Conservation (phyloP, 2,329 filamentous ascomycete species). For the Cladosporium cucumerinum region DNA sequence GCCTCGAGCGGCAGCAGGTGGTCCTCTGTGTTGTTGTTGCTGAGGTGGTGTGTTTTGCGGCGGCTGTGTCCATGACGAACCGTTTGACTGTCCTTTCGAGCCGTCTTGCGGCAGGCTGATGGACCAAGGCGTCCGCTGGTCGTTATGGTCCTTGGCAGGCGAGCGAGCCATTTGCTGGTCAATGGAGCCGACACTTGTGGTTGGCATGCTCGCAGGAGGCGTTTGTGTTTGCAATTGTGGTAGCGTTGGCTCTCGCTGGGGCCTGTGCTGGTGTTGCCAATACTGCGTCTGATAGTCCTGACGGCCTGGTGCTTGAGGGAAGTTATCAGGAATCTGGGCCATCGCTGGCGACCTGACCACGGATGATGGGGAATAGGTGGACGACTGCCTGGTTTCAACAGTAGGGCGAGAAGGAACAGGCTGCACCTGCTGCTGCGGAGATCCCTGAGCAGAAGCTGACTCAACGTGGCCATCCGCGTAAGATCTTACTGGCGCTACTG, state of each 20-base stretch:
- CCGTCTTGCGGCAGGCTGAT: constrained; percentile 22
- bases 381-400: neutral
- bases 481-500: neutral
- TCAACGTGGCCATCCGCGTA: neutral
- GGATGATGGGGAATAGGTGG: constrained; percentile 1
- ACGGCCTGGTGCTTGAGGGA: constrained; percentile 13
- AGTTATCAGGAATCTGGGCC: neutral
- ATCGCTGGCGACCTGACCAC: neutral
- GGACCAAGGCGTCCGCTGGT: constrained; percentile 31
- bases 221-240: constrained; percentile 17
- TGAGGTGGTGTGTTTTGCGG: neutral
- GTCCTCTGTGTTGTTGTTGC: neutral
- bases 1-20: constrained; percentile 9
- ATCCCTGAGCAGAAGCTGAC: neutral
- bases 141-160: constrained; percentile 26
- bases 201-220: neutral
- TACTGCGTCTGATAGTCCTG: constrained; percentile 15
- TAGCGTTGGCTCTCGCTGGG: neutral
- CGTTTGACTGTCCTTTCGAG: neutral
- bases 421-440: neutral
- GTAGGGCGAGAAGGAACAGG: neutral
- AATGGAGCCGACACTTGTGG: constrained; percentile 20
- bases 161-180: constrained; percentile 23
- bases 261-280: constrained; percentile 12
- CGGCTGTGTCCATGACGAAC: neutral